phyloP scores from a whole-genome alignment of 2,329 filamentous ascomycete genomes.

The Rugonectria rugulosa region DNA sequence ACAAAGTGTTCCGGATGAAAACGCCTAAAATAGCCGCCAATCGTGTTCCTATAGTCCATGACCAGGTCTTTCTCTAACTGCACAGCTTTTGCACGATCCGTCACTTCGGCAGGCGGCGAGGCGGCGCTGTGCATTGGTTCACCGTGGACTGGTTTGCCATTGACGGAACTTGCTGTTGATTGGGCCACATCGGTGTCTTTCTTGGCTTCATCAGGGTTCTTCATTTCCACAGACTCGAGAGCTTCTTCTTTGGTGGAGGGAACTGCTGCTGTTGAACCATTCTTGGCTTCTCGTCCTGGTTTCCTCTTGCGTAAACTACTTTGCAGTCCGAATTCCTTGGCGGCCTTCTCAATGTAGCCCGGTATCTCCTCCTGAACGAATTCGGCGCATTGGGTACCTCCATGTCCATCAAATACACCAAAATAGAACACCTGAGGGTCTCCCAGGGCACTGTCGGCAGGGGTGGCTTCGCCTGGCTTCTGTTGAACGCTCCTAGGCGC shows the following conservation, averaged over 20 bases:
- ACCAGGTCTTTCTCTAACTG: conserved; percentile 76
- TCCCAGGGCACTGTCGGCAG: conserved; percentile 79
- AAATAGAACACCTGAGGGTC: conserved; percentile 99
- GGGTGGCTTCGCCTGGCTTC: conserved; percentile 66
- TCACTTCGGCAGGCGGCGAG: conserved; percentile 58
- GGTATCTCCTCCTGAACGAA: conserved; percentile 88
- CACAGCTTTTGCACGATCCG: conserved; percentile 67
- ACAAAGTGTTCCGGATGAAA: conserved; percentile 84
- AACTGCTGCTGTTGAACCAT: conserved; percentile 24
- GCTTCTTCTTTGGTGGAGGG: conserved; percentile 36
- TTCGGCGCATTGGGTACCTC: conserved; percentile 85
- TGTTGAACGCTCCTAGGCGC: conserved; percentile 70
- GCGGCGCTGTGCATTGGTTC: conserved; percentile 47
- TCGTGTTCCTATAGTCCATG: conserved; percentile 78
- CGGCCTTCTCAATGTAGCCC: conserved; percentile 85
- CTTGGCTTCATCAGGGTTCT: conserved; percentile 56
- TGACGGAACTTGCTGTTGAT: conserved; percentile 42
- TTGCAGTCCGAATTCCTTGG: conserved; percentile 76
- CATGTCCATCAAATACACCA: conserved; percentile 95
- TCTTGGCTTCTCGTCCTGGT: conserved; percentile 38
- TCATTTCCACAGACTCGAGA: conserved; percentile 53
- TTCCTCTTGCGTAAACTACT: conserved; percentile 71
- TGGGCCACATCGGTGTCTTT: conserved; percentile 46
- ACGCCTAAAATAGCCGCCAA: conserved; percentile 93
- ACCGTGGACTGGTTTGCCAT: conserved; percentile 47